Percentiles rank a stretch among this genome's conserved stretches.
Evolutionary conservation across 2,329 filamentous ascomycete genomes (phyloP).

Genomic region (Colletotrichum aenigma): DNA sequence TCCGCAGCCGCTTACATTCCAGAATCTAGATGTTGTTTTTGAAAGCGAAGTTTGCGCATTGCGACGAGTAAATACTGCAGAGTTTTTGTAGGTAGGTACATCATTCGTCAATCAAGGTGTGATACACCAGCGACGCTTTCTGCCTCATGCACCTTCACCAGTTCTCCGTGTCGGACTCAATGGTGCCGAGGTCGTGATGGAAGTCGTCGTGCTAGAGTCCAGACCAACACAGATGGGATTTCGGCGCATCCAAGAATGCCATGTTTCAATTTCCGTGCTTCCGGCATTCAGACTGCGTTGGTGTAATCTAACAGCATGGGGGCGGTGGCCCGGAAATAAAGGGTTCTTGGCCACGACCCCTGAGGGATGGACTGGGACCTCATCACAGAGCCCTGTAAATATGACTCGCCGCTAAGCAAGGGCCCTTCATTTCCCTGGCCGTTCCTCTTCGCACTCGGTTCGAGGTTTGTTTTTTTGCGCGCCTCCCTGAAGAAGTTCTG

Average conservation of each 20-base stretch:
- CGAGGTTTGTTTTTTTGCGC: neutral
- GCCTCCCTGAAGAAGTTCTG: neutral
- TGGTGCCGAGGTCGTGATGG: neutral
- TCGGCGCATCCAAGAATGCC: neutral
- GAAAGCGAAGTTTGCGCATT: neutral
- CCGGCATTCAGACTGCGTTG: neutral
- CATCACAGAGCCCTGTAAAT: neutral
- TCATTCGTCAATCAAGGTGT: neutral
- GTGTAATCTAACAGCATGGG: neutral
- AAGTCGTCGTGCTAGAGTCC: neutral
- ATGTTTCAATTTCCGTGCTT: neutral
- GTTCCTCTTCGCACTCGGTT: neutral
- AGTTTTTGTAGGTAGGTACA: fast-evolving
- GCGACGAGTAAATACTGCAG: neutral
- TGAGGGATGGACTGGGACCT: neutral
- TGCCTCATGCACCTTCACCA: neutral
- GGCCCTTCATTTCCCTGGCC: neutral
- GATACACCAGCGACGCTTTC: neutral
- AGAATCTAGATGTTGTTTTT: fast-evolving
- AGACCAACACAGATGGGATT: neutral
- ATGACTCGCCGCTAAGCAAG: neutral
- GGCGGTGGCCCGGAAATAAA: neutral
- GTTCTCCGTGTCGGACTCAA: neutral
- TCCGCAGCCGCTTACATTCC: neutral
- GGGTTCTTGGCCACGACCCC: neutral